Evolutionary conservation across 176 grass and related monocot species (phyloP).

Genomic region (Saccharum spontaneum): DNA sequence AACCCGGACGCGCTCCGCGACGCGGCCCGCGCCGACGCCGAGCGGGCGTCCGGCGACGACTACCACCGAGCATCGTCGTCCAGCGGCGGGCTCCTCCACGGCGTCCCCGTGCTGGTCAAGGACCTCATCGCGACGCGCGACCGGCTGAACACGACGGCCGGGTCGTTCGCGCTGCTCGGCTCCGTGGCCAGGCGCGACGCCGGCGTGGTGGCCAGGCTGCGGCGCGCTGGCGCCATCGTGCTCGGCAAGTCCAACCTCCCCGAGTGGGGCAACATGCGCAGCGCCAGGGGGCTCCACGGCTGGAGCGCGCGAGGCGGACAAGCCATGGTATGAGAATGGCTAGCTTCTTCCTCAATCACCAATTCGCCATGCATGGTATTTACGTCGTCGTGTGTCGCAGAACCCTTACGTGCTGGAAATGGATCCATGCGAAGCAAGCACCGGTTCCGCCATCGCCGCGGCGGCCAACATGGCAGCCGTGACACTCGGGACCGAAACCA

Average conservation of each 20-base stretch:
- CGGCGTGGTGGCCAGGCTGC: conserved; percentile 45
- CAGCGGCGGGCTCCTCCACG: conserved; percentile 31
- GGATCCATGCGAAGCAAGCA: conserved; percentile 17
- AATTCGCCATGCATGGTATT: too few species aligned
- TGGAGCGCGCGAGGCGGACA: conserved; percentile 66
- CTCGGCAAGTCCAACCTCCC: conserved; percentile 59
- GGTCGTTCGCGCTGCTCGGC: conserved; percentile 64
- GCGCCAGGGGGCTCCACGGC: background rate
- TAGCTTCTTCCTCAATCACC: too few species aligned
- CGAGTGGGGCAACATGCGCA: conserved; percentile 56
- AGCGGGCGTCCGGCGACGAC: background rate
- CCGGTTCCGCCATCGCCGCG: conserved; percentile 48
- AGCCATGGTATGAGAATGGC: background rate
- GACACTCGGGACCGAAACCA: conserved; percentile 67
- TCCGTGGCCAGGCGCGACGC: conserved; percentile 41
- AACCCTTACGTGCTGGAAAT: background rate
- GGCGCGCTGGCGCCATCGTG: conserved; percentile 53
- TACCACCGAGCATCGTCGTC: background rate
- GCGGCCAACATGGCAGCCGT: conserved; percentile 59
- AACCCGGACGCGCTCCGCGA: conserved; percentile 37
- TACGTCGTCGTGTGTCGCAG: background rate
- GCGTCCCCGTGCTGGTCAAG: conserved; percentile 60
- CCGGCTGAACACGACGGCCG: conserved; percentile 67
- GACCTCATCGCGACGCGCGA: conserved; percentile 55
- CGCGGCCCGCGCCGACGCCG: conserved; percentile 37